Evolutionary conservation across 768 basidiomycete species (phyloP).

Genomic region (Flagelloscypha sp.): DNA sequence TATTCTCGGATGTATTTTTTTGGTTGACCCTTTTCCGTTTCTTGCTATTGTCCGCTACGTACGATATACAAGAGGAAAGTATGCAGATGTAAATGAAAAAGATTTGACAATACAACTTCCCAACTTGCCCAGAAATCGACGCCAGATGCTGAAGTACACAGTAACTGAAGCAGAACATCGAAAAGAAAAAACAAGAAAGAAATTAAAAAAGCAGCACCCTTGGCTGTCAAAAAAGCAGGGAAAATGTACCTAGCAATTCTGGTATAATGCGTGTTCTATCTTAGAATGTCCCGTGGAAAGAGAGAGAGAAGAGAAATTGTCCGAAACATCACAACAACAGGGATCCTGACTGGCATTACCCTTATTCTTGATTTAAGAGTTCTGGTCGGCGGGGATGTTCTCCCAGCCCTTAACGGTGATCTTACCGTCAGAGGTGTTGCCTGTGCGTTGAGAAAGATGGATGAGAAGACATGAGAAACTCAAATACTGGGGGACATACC

Average conservation of each 20-base stretch:
- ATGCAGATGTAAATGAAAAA: background rate
- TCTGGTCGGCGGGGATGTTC: slow-evolving; percentile 12
- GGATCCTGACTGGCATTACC: background rate
- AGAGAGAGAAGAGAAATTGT: background rate
- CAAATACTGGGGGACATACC: slow-evolving; percentile 9
- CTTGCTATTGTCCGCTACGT: background rate
- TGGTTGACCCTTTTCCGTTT: no score
- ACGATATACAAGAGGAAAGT: background rate
- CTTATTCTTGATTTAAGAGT: background rate
- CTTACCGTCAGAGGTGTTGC: slow-evolving; percentile 31
- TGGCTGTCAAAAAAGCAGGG: background rate
- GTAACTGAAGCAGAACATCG: no score
- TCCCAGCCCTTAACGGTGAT: slow-evolving; percentile 42
- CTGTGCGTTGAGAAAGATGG: slow-evolving; percentile 24
- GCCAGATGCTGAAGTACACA: no score
- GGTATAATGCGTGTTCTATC: background rate
- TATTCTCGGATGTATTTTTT: no score
- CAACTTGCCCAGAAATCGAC: background rate
- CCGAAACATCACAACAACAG: background rate
- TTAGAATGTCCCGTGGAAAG: background rate
- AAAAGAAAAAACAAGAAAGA: background rate
- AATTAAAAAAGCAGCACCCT: slow-evolving; percentile 1
- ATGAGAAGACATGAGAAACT: slow-evolving; percentile 12
- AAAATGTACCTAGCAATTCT: background rate
- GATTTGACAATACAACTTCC: background rate